phyloP scores from a whole-genome alignment of 2,329 filamentous ascomycete species.

The Sarocladium strictum region DNA sequence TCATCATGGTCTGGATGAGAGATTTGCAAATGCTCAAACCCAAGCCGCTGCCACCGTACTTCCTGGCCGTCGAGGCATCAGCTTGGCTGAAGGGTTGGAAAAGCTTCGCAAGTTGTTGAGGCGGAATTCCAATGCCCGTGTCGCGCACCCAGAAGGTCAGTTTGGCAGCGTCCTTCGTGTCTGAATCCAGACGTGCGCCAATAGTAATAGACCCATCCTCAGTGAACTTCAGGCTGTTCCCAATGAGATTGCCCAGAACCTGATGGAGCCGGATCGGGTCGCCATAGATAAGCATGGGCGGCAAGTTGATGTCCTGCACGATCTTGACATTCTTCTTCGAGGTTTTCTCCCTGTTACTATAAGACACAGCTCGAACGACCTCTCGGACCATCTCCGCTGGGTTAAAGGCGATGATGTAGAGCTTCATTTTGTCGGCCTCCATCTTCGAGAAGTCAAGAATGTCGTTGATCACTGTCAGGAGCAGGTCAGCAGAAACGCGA shows the following conservation, averaged over 20 bases:
- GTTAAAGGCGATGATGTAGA: slow-evolving; percentile 66
- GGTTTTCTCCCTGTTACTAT: slow-evolving; percentile 58
- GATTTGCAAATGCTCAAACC: slow-evolving; percentile 93
- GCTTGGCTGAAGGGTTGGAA: slow-evolving; percentile 93
- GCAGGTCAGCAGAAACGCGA: slow-evolving; percentile 74
- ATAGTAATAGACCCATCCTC: slow-evolving; percentile 82
- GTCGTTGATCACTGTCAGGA: slow-evolving; percentile 92
- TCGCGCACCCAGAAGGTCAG: slow-evolving; percentile 83
- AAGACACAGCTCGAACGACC: slow-evolving; percentile 59
- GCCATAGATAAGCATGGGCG: slow-evolving; percentile 66
- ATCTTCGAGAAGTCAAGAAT: slow-evolving; percentile 95
- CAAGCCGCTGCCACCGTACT: slow-evolving; percentile 86
- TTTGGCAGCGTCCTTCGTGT: slow-evolving; percentile 64
- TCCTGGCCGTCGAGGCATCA: slow-evolving; percentile 81
- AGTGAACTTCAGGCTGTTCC: slow-evolving; percentile 93
- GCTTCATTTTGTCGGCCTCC: slow-evolving; percentile 80
- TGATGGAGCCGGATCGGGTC: slow-evolving; percentile 63
- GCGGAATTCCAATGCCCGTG: slow-evolving; percentile 85
- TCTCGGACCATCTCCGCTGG: slow-evolving; percentile 62
- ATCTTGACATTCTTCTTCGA: slow-evolving; percentile 58
- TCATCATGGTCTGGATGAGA: slow-evolving; percentile 87
- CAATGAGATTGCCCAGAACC: slow-evolving; percentile 75
- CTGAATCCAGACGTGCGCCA: slow-evolving; percentile 64
- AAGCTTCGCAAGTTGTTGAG: slow-evolving; percentile 74
- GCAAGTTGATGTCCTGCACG: slow-evolving; percentile 63